Evolutionary conservation across 1,139 yeast species (phyloP), one percentile per base, ranked within the genome.

Genomic region (Geotrichum reessii): DNA sequence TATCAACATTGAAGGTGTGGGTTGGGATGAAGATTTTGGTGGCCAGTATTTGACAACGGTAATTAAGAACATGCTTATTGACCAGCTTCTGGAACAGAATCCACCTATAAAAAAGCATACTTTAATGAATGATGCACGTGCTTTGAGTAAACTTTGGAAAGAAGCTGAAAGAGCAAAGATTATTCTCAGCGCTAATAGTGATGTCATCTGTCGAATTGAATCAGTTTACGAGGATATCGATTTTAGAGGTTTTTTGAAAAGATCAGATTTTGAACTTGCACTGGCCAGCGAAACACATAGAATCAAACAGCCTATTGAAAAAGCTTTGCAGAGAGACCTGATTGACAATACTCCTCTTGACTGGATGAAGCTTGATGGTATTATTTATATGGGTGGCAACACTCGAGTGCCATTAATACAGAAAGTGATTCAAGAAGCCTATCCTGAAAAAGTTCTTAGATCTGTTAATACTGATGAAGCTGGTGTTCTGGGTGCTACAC

Each of bases 381-480:
- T 95, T 3, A 83, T 93, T 59, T 78, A 92, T 60, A 82, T 89
- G 58, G 99, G 99, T 63, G 99, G 99, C 0, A 83, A 96, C 0
- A 84, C 95, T 11, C 84, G 99, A 71, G 88, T 91, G 31, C 99
- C 99, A 19, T 81, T 87, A 67, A 86, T 93, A 56, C 95, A 90
- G 71, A 67, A 74, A 5, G 71, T 80, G 3, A 76, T 87, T 52
- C 63, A 67, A 22, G 84, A 81, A 1, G 76, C 78, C 58, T 65
- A 64, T 9, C 52, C 53, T 17, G 63, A 62, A n/a, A 68, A 69
- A 50, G 77, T 95, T 54, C 80, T 96, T n/a, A 91, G 86, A 71
- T 89, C 86, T 58, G 96, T 95, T 54, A 93, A 93, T 71, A 95
- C 99, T 0, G 99, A 93, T 73, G 99, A 93, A 73, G 85, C 97